Base-by-base conservation (phyloP, 129 eudicot genomes). In the Glebionis coronaria region DNA sequence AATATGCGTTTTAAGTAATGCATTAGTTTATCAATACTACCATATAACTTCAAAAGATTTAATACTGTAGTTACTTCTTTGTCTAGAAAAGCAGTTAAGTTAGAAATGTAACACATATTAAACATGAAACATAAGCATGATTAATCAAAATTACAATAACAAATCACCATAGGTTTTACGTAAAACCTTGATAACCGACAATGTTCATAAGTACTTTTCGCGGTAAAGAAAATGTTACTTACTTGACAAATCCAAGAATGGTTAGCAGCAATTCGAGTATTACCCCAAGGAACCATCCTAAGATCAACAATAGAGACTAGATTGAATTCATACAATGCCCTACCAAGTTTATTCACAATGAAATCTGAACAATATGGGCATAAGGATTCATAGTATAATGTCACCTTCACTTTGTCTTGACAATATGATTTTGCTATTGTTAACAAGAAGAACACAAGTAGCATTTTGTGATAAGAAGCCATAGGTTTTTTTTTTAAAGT, bases 211-310 rank as follows among this genome's bases (percentile, higher is more conserved):
- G 42, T 35, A 75, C 56, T 45, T 16, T 3, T 11, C 25, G 69
- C 63, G 49, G 21, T 75, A 28, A 52, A 75, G 42, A 35, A 44
- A 40, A 49, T 68, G 79, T 25, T n/a, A 61, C 46, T 15, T 69
- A 88, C 98, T 88, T 92, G 98, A 55, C 98, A 92, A 71, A 78
- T 63, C 96, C 91, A 88, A 20, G 65, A 45, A 53, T 46, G 68
- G 77, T 89, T 82, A 7, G 81, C 23, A 45, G 71, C 67, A 25
- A 87, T 56, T 3, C 71, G 86, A 76, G 98, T 79, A 74, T 92
- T 92, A n/a, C 98, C 98, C 98, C 98, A 92, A 51, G 98, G 96
- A 53, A 88, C 69, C 51, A 88, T 69, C 67, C 84, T 78, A 65
- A 92, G 91, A 77, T 87, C 83, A 73, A 91, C 83, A 52, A 88